Evolutionary conservation across 768 basidiomycete species (phyloP).

Genomic region (Fomitopsis pulvina): DNA sequence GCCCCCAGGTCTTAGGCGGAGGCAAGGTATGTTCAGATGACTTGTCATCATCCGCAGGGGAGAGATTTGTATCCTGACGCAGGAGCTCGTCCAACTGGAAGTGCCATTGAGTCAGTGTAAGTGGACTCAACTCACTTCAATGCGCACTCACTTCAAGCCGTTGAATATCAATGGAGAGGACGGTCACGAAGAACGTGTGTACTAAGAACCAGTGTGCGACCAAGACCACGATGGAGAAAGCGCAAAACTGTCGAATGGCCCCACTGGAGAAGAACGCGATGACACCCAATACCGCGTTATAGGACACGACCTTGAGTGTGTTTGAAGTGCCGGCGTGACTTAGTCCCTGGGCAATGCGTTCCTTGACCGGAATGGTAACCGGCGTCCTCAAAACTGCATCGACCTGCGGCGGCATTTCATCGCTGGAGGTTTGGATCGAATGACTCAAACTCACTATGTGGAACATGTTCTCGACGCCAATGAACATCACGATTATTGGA

Average conservation of each 20-base stretch:
- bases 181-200: constrained; percentile 92
- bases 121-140: no score
- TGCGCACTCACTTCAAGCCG: constrained; percentile 63
- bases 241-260: constrained; percentile 87
- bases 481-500: constrained; percentile 90
- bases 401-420: constrained; percentile 42
- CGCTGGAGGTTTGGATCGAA: constrained; percentile 17
- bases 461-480: constrained; percentile 98
- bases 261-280: constrained; percentile 71
- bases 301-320: constrained; percentile 85
- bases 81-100: constrained; percentile 78
- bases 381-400: constrained; percentile 82
- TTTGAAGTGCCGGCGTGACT: constrained; percentile 86
- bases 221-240: constrained; percentile 89
- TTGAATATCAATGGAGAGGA: constrained; percentile 93
- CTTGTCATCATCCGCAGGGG: constrained; percentile 33
- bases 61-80: constrained; percentile 56
- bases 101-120: not conserved
- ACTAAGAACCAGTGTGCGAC: constrained; percentile 97
- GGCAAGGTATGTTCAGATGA: constrained; percentile 10
- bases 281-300: constrained; percentile 72
- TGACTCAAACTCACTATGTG: constrained; percentile 55
- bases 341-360: constrained; percentile 88
- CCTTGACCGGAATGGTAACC: constrained; percentile 82
- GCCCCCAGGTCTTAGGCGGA: constrained; percentile 31